phyloP scores from a whole-genome alignment of 1,284 basidiomycete genomes.

The Ceratobasidium sp. region DNA sequence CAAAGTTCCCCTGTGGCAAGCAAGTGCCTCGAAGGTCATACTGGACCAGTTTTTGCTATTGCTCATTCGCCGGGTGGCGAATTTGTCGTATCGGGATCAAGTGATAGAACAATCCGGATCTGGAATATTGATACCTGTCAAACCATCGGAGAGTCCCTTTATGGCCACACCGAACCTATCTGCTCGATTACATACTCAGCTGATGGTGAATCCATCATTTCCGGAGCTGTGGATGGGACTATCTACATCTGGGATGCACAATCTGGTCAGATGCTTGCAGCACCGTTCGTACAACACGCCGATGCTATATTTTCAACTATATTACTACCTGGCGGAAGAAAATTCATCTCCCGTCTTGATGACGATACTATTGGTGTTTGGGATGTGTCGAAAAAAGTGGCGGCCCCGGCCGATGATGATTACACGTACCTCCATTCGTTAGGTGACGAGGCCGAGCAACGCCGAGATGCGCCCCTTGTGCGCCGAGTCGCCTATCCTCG shows the following conservation, averaged over 20 bases:
- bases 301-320: not conserved
- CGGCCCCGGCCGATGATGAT: no score
- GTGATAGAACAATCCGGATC: not conserved
- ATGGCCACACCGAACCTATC: not conserved
- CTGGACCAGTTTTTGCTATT: not conserved
- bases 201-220: slow-evolving; percentile 34
- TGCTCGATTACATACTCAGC: slow-evolving; percentile 34
- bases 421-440: no score
- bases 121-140: not conserved
- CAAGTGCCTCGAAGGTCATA: not conserved
- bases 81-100: not conserved
- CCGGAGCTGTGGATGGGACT: slow-evolving; percentile 14
- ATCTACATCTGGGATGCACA: not conserved
- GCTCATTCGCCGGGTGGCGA: not conserved
- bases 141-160: not conserved
- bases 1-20: not conserved
- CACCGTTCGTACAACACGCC: not conserved
- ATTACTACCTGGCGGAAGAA: not conserved
- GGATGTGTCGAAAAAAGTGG: no score
- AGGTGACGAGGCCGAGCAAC: no score
- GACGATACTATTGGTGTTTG: not conserved
- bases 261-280: not conserved
- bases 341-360: not conserved
- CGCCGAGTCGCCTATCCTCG: no score
- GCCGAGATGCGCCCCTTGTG: no score